Percentiles rank a stretch among this genome's conserved stretches.
Conservation (phyloP, 2,329 filamentous ascomycete species). For the Diplocarpon rosae region DNA sequence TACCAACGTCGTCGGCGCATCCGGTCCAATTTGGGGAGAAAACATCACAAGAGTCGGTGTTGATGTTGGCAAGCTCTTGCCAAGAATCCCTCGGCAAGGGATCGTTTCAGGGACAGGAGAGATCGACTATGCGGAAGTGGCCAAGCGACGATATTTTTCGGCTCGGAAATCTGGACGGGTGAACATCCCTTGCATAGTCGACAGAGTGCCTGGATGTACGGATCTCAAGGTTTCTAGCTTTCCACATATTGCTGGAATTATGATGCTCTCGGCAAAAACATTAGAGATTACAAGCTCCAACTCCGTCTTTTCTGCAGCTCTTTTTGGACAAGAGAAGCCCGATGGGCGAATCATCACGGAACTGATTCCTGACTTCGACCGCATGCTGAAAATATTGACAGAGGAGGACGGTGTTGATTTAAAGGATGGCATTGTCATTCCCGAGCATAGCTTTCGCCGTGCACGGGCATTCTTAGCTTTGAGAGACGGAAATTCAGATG, state of each 20-base stretch:
- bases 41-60: conserved; percentile 55
- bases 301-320: conserved; percentile 80
- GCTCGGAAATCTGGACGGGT: conserved; percentile 66
- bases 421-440: conserved; percentile 89
- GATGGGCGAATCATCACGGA: conserved; percentile 71
- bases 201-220: conserved; percentile 56
- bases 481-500: conserved; percentile 71
- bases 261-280: conserved; percentile 72
- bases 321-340: conserved; percentile 81
- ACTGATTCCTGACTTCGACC: conserved; percentile 79
- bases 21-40: conserved; percentile 76
- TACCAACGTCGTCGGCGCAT: conserved; percentile 59
- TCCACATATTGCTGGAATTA: conserved; percentile 92
- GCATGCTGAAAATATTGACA: conserved; percentile 66
- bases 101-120: conserved; percentile 60
- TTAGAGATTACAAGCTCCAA: conserved; percentile 86
- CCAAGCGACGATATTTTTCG: conserved; percentile 68
- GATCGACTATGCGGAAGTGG: conserved; percentile 67
- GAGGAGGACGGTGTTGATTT: conserved; percentile 79
- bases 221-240: conserved; percentile 85
- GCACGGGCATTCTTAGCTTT: conserved; percentile 76
- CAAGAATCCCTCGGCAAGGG: conserved; percentile 67
- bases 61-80: conserved; percentile 69
- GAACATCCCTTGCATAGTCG: conserved; percentile 75
- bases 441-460: conserved; percentile 88